phyloP scores from a whole-genome alignment of 1,284 basidiomycete species.

The Fomitopsis pinicola region DNA sequence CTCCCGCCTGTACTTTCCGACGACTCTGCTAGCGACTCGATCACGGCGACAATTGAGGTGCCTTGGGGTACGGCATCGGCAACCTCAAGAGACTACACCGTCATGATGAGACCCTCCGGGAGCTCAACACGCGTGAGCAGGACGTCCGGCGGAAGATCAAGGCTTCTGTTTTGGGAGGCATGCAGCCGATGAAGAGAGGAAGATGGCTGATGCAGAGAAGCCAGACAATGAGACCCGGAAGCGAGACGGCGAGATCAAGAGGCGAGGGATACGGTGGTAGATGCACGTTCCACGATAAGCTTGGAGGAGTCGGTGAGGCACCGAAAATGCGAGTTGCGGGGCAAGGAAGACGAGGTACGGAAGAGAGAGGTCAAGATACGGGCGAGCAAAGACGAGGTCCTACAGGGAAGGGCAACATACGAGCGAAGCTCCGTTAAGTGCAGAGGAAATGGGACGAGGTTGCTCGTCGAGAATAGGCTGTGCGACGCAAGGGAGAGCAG shows the following conservation, averaged over 20 bases:
- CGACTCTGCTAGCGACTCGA: slow-evolving; percentile 27
- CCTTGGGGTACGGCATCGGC: slow-evolving; percentile 29
- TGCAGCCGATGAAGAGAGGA: slow-evolving; percentile 20
- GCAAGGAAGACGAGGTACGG: slow-evolving; percentile 14
- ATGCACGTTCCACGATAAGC: slow-evolving; percentile 16
- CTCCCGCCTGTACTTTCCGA: too few relatives aligned
- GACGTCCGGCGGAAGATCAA: slow-evolving; percentile 13
- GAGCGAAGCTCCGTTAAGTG: background rate
- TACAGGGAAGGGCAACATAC: background rate
- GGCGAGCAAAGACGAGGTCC: background rate
- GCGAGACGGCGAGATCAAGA: slow-evolving; percentile 18
- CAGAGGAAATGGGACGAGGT: background rate
- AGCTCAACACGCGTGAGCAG: slow-evolving; percentile 11
- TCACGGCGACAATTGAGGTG: slow-evolving; percentile 27
- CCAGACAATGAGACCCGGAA: slow-evolving; percentile 3
- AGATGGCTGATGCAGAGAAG: slow-evolving; percentile 21
- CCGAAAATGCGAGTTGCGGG: slow-evolving; percentile 20
- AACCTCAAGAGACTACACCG: slow-evolving; percentile 8
- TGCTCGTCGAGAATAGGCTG: background rate
- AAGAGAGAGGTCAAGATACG: background rate
- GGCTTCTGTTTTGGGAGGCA: slow-evolving; percentile 9
- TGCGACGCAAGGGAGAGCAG: background rate
- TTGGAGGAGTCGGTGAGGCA: slow-evolving; percentile 21
- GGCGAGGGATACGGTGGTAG: slow-evolving; percentile 14
- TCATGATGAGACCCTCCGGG: slow-evolving; percentile 6